Conservation (phyloP, 805 yeast genomes). For the Candida krabiensis region DNA sequence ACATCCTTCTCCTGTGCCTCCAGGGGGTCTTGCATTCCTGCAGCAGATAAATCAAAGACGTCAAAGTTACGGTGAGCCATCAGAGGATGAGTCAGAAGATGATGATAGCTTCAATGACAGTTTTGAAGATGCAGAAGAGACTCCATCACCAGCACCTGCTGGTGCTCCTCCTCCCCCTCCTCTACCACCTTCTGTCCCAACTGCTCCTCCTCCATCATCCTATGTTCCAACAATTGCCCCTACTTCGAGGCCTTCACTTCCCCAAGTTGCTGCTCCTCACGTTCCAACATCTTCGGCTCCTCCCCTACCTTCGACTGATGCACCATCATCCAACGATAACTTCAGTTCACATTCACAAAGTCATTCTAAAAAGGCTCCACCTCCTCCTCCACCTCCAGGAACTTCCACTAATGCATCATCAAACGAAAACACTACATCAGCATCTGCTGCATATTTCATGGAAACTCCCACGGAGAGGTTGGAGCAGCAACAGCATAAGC, state of each 20-base stretch:
- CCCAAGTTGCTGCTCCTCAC: constrained; percentile 11
- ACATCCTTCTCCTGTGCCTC: constrained; percentile 1
- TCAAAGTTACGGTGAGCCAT: constrained; percentile 47
- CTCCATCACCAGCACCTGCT: constrained; percentile 1
- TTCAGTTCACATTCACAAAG: constrained; percentile 9
- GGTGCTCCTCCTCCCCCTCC: constrained; percentile 9
- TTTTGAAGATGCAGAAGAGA: constrained; percentile 18
- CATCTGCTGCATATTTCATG: constrained; percentile 10
- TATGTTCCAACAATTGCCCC: constrained; percentile 17
- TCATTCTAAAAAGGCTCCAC: constrained; percentile 20
- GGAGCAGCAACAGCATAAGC: constrained; percentile 15
- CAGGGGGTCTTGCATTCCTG: constrained; percentile 18
- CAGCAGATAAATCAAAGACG: constrained; percentile 51
- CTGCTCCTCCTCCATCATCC: constrained; percentile 21
- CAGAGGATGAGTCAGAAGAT: constrained; percentile 33
- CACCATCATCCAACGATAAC: constrained; percentile 12
- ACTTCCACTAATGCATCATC: constrained; percentile 13
- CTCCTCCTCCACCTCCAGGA: constrained; percentile 35
- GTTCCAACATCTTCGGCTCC: constrained; percentile 20
- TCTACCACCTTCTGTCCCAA: constrained; percentile 17
- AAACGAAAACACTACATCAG: neutral
- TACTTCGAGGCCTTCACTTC: constrained; percentile 19
- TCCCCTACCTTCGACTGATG: constrained; percentile 7
- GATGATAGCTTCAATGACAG: constrained; percentile 14
- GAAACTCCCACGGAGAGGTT: constrained; percentile 27